Evolutionary conservation across 345 rosid genomes (phyloP).

Genomic region (Lepidium aucheri): DNA sequence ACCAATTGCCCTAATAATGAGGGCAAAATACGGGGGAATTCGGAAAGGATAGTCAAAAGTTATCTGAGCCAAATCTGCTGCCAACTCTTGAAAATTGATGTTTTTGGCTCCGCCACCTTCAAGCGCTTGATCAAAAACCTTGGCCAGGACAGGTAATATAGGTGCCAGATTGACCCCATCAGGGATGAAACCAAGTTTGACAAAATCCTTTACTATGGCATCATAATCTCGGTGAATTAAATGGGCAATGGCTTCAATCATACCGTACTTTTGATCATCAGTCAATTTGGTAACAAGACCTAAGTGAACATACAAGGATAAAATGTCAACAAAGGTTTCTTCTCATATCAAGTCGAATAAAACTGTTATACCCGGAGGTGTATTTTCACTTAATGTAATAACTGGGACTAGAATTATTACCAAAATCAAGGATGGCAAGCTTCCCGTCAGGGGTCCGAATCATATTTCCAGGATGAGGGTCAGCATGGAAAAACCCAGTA

Average conservation of each 20-base stretch:
- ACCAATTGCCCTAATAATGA: conserved; percentile 92
- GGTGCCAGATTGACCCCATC: conserved; percentile 96
- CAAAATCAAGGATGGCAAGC: conserved; percentile 93
- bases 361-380: not conserved
- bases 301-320: conserved; percentile 10
- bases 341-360: not conserved
- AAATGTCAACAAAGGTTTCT: not conserved
- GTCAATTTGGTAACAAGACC: conserved; percentile 90
- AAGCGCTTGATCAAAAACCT: conserved; percentile 97
- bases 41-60: conserved; percentile 96
- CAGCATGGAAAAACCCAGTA: conserved; percentile 97
- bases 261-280: conserved; percentile 96
- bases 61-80: conserved; percentile 92
- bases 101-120: conserved; percentile 98
- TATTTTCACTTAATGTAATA: not conserved
- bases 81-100: conserved; percentile 89
- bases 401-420: conserved; percentile 31
- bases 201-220: conserved; percentile 91
- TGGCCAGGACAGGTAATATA: conserved; percentile 86
- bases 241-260: conserved; percentile 98
- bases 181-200: conserved; percentile 86
- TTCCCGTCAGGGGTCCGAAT: conserved; percentile 98
- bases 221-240: conserved; percentile 87
- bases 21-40: conserved; percentile 96
- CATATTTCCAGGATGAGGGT: conserved; percentile 98